phyloP scores from a whole-genome alignment of 169 alveolate species.

The Plasmodium cynomolgi region DNA sequence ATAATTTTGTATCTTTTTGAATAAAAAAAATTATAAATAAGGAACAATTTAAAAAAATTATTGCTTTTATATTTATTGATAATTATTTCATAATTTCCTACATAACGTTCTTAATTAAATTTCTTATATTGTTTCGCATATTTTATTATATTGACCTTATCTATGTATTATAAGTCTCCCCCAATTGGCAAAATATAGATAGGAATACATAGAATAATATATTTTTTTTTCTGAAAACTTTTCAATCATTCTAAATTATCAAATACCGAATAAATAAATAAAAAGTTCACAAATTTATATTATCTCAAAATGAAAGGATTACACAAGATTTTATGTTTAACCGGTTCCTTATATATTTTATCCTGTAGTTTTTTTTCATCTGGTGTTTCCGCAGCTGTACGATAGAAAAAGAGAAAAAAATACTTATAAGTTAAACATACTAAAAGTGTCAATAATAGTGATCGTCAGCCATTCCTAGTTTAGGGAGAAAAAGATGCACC shows the following conservation, averaged over 20 bases:
- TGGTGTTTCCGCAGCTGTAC: neutral
- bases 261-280: no score
- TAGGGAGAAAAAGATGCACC: neutral
- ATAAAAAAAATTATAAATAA: no score
- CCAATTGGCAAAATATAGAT: neutral
- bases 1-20: no score
- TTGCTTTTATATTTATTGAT: neutral
- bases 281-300: no score
- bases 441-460: neutral
- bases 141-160: neutral
- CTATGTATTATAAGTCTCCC: neutral
- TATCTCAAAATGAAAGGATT: neutral
- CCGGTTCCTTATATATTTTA: neutral
- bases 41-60: neutral
- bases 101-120: neutral
- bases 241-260: neutral
- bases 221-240: no score
- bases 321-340: neutral
- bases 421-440: neutral
- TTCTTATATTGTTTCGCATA: neutral
- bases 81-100: no score
- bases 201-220: no score
- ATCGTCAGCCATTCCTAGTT: neutral
- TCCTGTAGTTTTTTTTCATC: neutral
- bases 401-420: neutral